Conservation (phyloP, 2,329 filamentous ascomycete genomes). For the Diaporthe caulivora region DNA sequence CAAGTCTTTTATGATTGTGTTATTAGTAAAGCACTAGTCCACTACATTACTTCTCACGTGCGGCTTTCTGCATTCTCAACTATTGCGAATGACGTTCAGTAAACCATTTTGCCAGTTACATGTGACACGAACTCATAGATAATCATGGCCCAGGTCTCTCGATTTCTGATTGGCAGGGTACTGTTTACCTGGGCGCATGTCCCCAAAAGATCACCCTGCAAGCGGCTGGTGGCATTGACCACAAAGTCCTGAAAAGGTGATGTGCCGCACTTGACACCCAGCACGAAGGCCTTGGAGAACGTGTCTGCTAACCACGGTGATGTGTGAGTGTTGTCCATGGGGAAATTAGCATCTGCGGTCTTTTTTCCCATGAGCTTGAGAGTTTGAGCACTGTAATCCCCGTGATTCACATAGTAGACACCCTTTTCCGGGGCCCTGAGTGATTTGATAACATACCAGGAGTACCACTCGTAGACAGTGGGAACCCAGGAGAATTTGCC, state of each 20-base stretch:
- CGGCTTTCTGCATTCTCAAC: too few relatives aligned
- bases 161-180: constrained; percentile 36
- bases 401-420: constrained; percentile 39
- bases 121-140: neutral
- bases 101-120: neutral
- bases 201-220: constrained; percentile 35
- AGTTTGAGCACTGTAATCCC: constrained; percentile 38
- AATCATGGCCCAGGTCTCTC: neutral
- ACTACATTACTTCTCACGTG: too few relatives aligned
- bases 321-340: constrained; percentile 40
- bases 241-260: constrained; percentile 36
- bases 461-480: constrained; percentile 38
- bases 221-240: constrained; percentile 37
- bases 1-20: too few relatives aligned
- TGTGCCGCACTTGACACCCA: constrained; percentile 40
- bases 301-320: constrained; percentile 39
- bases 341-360: constrained; percentile 34
- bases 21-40: too few relatives aligned
- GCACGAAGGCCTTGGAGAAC: constrained; percentile 37
- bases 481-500: constrained; percentile 34
- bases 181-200: constrained; percentile 36
- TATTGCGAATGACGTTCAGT: neutral
- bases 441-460: constrained; percentile 36
- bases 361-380: constrained; percentile 33
- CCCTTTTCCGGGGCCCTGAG: constrained; percentile 37